Base-by-base conservation (phyloP, 2,329 filamentous ascomycete genomes). In the Ceratocystiopsis minuta region DNA sequence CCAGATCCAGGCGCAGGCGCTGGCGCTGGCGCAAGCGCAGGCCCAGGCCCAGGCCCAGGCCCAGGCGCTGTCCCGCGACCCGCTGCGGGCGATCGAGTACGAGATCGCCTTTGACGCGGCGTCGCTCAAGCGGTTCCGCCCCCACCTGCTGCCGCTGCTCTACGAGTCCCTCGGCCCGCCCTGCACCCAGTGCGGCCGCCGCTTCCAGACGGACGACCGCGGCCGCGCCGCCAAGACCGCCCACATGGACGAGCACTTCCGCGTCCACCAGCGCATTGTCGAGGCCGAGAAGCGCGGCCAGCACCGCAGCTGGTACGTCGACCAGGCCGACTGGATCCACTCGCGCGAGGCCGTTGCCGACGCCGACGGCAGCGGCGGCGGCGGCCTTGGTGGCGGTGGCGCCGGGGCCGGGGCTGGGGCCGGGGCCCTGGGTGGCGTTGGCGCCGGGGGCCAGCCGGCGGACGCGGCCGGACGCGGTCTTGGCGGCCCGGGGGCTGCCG, bases 161-260 rank as follows among this genome's bases (percentile, higher is more conserved):
- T 88, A 93, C 55, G 83, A 88, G 46, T 75, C 79, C 16, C 73
- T 85, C 34, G 83, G 88, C 0, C 82, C 86, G 45, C 82, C 87
- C 43, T 98, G 90, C 57, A 83, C 80, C 13, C 88, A 88, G 45
- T 98, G 90, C 56, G 90, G 88, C 18, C 75, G 87, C 45, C 78
- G 90, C 2, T 98, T 98, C 58, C 71, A 71, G 42, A 72, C 73
- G 5, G 82, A 83, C 39, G 74, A 78, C 13, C 76, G 82, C 49
- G 88, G 88, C 13, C 81, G 76, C 52, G 78, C 79, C 55, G 82
- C 81, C 64, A 96, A 96, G 63, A 83, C 79, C 18, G 76, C 80
- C 3, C 90, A 98, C 56, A 78, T 98, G 67, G 90, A 98, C 60
- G 98, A 90, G 90, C 90, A 98, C 60, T 98, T 98, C 63, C 78